A percentile compares a stretch with the other conserved stretches of the same genome.
Evolutionary conservation across 768 basidiomycete species (phyloP).

Genomic region (Amyloporia xantha): DNA sequence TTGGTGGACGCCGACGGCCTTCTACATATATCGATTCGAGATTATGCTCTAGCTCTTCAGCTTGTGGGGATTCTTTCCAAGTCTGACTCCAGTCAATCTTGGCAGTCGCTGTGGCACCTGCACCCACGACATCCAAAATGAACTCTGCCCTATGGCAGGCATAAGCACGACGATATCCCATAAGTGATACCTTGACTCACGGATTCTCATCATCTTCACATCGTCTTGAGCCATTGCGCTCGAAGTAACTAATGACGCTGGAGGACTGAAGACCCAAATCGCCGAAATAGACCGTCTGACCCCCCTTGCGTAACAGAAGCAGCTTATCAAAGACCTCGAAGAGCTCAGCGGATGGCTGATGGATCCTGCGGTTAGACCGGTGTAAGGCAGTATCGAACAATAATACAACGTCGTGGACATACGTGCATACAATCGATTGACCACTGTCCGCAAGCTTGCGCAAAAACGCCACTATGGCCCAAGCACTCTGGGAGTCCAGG

Average conservation of each 20-base stretch:
- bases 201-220: slow-evolving; percentile 71
- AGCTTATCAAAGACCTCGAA: slow-evolving; percentile 82
- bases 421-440: slow-evolving; percentile 86
- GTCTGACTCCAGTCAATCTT: slow-evolving; percentile 41
- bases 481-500: slow-evolving; percentile 80
- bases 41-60: slow-evolving; percentile 29
- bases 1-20: slow-evolving; percentile 23
- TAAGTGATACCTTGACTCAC: slow-evolving; percentile 13
- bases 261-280: slow-evolving; percentile 58
- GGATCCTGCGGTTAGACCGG: slow-evolving; percentile 23
- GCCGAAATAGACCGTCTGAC: slow-evolving; percentile 62
- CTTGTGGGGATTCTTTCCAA: slow-evolving; percentile 42
- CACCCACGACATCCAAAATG: slow-evolving; percentile 49
- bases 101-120: slow-evolving; percentile 42
- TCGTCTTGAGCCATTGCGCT: slow-evolving; percentile 54
- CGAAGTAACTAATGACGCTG: slow-evolving; percentile 71
- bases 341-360: slow-evolving; percentile 75
- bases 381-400: too few species aligned
- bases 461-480: slow-evolving; percentile 75
- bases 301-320: slow-evolving; percentile 71
- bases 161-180: neutral
- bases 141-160: slow-evolving; percentile 33
- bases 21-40: slow-evolving; percentile 38
- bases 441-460: slow-evolving; percentile 72
- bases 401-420: too few species aligned